Percentiles rank a stretch among this genome's conserved stretches.
Evolutionary conservation across 768 basidiomycete genomes (phyloP).

Genomic region (Russula sp.): DNA sequence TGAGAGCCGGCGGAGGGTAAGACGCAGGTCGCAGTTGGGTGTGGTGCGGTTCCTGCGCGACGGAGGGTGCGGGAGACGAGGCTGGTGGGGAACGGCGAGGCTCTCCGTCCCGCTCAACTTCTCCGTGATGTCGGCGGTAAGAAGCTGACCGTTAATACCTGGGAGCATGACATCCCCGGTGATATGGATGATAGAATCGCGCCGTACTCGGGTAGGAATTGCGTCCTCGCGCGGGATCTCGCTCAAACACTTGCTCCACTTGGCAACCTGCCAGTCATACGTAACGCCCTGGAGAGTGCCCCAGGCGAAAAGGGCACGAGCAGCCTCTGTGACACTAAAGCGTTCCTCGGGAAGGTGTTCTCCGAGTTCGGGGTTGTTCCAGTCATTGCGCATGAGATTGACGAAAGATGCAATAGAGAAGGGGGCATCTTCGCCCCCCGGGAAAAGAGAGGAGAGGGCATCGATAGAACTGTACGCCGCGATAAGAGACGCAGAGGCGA

Average conservation of each 20-base stretch:
- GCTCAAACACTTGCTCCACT: slow-evolving; percentile 57
- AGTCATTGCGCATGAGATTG: slow-evolving; percentile 71
- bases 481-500: slow-evolving; percentile 67
- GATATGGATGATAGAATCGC: slow-evolving; percentile 57
- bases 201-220: slow-evolving; percentile 24
- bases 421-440: slow-evolving; percentile 70
- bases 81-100: slow-evolving; percentile 28
- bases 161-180: slow-evolving; percentile 69
- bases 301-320: slow-evolving; percentile 71
- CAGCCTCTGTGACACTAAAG: slow-evolving; percentile 60
- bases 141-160: slow-evolving; percentile 62
- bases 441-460: slow-evolving; percentile 63
- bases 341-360: slow-evolving; percentile 51
- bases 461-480: slow-evolving; percentile 75
- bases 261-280: slow-evolving; percentile 70
- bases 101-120: slow-evolving; percentile 32
- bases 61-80: slow-evolving; percentile 23
- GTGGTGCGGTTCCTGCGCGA: slow-evolving; percentile 19
- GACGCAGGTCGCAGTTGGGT: slow-evolving; percentile 50
- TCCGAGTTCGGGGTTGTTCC: slow-evolving; percentile 50
- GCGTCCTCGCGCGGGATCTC: slow-evolving; percentile 59
- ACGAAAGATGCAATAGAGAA: slow-evolving; percentile 80
- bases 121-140: slow-evolving; percentile 78
- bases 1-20: slow-evolving; percentile 69
- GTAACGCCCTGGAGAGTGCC: slow-evolving; percentile 77